A percentile compares a stretch with the other conserved stretches of the same genome.
phyloP scores from a whole-genome alignment of 305 asterid genomes.

The Striga hermonthica region DNA sequence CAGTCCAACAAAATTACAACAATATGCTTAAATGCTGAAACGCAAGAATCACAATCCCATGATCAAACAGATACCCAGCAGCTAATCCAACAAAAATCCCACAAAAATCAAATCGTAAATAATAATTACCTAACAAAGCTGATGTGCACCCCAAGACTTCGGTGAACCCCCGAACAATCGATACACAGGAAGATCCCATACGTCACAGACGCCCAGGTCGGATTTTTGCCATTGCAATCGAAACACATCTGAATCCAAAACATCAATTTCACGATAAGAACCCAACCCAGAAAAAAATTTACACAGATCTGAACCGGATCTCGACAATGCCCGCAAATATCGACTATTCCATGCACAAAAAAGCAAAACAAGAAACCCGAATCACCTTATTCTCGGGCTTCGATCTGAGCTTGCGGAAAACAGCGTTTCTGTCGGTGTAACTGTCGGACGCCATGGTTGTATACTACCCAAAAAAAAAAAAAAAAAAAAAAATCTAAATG shows the following conservation, averaged over 20 bases:
- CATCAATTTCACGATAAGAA: slow-evolving; percentile 22
- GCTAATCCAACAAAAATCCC: neutral
- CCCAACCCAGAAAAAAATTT: slow-evolving; percentile 14
- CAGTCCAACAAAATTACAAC: neutral
- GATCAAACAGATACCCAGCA: slow-evolving; percentile 13
- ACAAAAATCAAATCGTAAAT: slow-evolving; percentile 6
- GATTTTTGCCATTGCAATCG: slow-evolving; percentile 64
- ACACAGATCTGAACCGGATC: slow-evolving; percentile 56
- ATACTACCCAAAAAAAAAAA: neutral
- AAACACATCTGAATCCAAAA: slow-evolving; percentile 24
- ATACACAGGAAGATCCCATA: slow-evolving; percentile 76
- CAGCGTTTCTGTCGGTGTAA: slow-evolving; percentile 56
- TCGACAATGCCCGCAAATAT: slow-evolving; percentile 27
- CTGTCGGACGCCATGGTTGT: slow-evolving; percentile 57
- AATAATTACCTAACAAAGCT: slow-evolving; percentile 66
- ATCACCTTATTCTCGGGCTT: slow-evolving; percentile 68
- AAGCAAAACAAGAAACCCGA: neutral
- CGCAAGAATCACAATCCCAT: neutral
- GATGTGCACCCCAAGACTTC: slow-evolving; percentile 81
- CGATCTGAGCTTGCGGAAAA: slow-evolving; percentile 69
- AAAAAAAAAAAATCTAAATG: slow-evolving; percentile 5
- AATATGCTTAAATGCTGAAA: neutral
- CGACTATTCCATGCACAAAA: neutral
- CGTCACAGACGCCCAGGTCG: slow-evolving; percentile 81
- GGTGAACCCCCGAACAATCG: slow-evolving; percentile 78